These are phyloP conservation scores for Stephania yunnanensis DNA, from an alignment of 164 flowering plant species.

Conservation along the genomic window DNA sequence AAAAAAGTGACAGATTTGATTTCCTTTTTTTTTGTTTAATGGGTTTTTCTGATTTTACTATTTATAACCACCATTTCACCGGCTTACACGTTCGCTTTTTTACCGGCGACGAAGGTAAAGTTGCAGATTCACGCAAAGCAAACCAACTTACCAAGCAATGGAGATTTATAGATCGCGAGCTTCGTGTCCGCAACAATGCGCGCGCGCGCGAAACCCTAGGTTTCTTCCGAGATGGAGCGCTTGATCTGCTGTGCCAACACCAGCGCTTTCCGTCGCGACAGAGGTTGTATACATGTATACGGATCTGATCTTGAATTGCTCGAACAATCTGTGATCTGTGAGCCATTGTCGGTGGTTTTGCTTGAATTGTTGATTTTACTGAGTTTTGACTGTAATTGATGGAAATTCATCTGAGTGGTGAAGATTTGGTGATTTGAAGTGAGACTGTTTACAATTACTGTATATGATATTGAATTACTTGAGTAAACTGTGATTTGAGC, in stretches of 20 bases:
- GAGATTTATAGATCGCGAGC: constrained; percentile 5
- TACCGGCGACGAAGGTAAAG: constrained; percentile 7
- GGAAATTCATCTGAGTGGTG: background rate
- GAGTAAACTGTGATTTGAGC: background rate
- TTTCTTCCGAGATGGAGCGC: constrained; percentile 19
- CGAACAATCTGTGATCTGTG: background rate
- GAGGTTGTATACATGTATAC: background rate
- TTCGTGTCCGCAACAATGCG: background rate
- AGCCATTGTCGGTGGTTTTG: background rate
- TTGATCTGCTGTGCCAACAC: constrained; percentile 5
- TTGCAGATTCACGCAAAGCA: constrained; percentile 1
- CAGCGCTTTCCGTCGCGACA: background rate
- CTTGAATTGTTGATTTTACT: background rate
- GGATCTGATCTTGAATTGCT: background rate
- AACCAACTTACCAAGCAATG: background rate
- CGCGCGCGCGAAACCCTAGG: background rate
- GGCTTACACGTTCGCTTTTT: background rate
- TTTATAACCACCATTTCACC: background rate
- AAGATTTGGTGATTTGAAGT: background rate
- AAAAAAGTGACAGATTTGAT: too few relatives aligned
- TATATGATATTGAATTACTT: background rate
- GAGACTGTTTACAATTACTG: too few relatives aligned
- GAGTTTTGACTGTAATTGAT: background rate
- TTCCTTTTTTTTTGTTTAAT: background rate
- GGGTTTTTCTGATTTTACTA: background rate